These are phyloP conservation scores for Candida odintsovae DNA, from an alignment of 805 yeast genomes.

Conservation along the genomic window DNA sequence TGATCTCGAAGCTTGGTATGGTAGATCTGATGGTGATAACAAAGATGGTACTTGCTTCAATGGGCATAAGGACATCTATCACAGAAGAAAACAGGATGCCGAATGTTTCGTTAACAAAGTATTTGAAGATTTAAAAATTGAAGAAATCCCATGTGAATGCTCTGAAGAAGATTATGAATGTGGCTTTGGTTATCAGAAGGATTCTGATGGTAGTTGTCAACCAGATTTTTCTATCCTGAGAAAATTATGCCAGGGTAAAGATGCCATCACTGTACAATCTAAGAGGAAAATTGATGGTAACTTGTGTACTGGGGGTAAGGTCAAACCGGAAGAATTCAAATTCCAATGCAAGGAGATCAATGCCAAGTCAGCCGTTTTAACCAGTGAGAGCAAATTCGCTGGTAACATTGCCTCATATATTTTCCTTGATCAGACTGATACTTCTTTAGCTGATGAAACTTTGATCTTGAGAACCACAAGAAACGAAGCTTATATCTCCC, in stretches of 20 bases:
- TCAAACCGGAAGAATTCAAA: constrained; percentile 6
- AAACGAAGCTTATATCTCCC: constrained; percentile 56
- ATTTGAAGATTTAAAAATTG: constrained; percentile 33
- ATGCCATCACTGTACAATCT: constrained; percentile 8
- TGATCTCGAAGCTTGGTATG: constrained; percentile 65
- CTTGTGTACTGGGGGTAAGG: constrained; percentile 13
- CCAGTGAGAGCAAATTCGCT: constrained; percentile 37
- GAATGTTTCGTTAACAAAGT: constrained; percentile 46
- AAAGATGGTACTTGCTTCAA: constrained; percentile 46
- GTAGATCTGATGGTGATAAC: constrained; percentile 32
- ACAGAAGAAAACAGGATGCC: constrained; percentile 62
- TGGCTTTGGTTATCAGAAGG: constrained; percentile 41
- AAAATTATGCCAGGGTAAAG: constrained; percentile 32
- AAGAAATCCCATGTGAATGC: constrained; percentile 60
- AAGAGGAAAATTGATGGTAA: constrained; percentile 20
- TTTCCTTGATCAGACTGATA: constrained; percentile 42
- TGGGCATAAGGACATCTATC: constrained; percentile 63
- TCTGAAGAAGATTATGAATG: constrained; percentile 66
- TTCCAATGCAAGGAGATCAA: constrained; percentile 18
- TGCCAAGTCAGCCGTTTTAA: constrained; percentile 20
- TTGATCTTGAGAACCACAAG: constrained; percentile 51
- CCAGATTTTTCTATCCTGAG: constrained; percentile 23
- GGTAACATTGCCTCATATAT: constrained; percentile 49
- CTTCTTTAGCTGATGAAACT: constrained; percentile 48
- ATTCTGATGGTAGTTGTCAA: constrained; percentile 43